Base-by-base conservation (phyloP, 495 filamentous ascomycete species). In the Penicillium turbatum region DNA sequence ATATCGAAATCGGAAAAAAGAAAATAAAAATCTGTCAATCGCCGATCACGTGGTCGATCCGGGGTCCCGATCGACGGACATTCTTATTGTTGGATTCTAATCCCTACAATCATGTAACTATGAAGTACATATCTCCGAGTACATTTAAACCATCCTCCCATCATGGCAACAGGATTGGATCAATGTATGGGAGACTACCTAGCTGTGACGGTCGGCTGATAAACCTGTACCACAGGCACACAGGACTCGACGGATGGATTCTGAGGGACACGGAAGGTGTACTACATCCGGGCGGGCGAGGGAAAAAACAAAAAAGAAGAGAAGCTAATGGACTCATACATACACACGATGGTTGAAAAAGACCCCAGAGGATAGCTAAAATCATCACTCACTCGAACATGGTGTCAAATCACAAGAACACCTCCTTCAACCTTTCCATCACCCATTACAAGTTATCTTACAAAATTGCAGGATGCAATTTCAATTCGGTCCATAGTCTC, bases 241-340 rank as follows among this genome's bases (percentile, higher is more conserved):
- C 55, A 36, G 36, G 42, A 57, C 55, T 57, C 55, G 55, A 57
- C 19, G 6, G 38, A 26, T 11, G 21, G 6, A 34, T 32, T 17
- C 29, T 45, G 42, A 31, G 3, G 2, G 11, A 19, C 11, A 51
- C 26, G n/a, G 43, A 48, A 24, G 8, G 35, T 48, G 46, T 48
- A 37, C 32, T 37, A 48, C 46, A 17, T 37, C 21, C 21, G 15
- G 15, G 30, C 29, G 8, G 40, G 6, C 31, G 12, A 10, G 31
- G 12, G 8, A 11, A 15, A 16, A 37, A 36, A 30, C 21, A 36
- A 30, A 37, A 21, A 13, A 37, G 9, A n/a, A 16, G 5, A 37
- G 32, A 29, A 37, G 24, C 37, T 21, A 48, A 48, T 21, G 29
- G 27, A 17, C 41, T 26, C 32, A 48, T 36, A 37, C 45, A 48